Percentiles rank a stretch among this genome's conserved stretches.
phyloP scores from a whole-genome alignment of 2,329 filamentous ascomycete genomes.

The Pestalotiopsis sp. region DNA sequence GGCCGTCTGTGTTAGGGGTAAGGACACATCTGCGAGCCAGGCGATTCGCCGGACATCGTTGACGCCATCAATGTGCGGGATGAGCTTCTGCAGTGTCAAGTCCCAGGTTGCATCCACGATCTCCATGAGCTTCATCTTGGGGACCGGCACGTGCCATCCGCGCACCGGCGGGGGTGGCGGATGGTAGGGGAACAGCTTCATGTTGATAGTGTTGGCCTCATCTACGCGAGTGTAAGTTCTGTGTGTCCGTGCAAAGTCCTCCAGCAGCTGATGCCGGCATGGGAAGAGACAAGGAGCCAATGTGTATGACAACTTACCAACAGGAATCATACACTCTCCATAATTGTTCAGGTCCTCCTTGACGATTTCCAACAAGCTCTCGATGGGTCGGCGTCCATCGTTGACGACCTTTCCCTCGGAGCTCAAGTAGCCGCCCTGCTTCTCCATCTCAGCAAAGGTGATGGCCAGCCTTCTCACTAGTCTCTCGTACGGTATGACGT shows the following conservation, averaged over 20 bases:
- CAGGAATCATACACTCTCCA: conserved; percentile 97
- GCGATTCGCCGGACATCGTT: conserved; percentile 88
- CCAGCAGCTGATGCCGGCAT: too few relatives aligned
- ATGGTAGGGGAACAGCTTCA: conserved; percentile 90
- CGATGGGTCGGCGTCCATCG: conserved; percentile 69
- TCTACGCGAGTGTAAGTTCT: conserved; percentile 50
- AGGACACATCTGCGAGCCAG: conserved; percentile 79
- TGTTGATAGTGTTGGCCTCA: conserved; percentile 91
- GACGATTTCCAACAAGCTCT: conserved; percentile 79
- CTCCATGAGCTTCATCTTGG: conserved; percentile 65
- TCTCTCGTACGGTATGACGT: conserved; percentile 79
- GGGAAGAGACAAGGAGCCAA: too few relatives aligned
- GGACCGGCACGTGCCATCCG: conserved; percentile 88
- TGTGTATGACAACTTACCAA: conserved; percentile 59
- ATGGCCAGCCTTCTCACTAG: conserved; percentile 85
- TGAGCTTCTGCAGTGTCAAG: conserved; percentile 75
- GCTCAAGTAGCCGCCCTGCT: conserved; percentile 83
- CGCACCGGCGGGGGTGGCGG: conserved; percentile 75
- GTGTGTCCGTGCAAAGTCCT: background rate
- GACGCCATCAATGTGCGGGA: conserved; percentile 86
- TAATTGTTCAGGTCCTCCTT: conserved; percentile 94
- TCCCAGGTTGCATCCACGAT: conserved; percentile 73
- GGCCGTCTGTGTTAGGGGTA: conserved; percentile 82
- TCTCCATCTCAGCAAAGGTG: conserved; percentile 87
- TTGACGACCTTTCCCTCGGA: conserved; percentile 33